Percentiles rank a stretch among this genome's conserved stretches.
These are phyloP conservation scores for Leccinum ponderosum DNA, from an alignment of 1,284 basidiomycete species.

Conservation along the genomic window DNA sequence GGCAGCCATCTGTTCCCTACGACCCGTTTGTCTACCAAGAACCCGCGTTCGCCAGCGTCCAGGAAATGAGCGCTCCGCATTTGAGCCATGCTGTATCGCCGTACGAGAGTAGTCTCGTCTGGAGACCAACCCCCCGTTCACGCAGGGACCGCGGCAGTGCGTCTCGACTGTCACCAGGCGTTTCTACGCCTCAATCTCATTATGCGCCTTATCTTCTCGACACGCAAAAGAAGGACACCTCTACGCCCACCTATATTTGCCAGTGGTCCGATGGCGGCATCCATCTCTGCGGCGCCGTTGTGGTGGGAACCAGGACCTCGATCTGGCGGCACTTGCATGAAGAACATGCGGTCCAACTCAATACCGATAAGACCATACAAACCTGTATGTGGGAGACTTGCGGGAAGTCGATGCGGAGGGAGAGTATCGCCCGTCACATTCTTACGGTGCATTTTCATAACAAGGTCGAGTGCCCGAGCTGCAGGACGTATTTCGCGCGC, in stretches of 20 bases:
- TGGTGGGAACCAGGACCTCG: conserved; percentile 12
- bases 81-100: background rate
- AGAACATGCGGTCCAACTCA: conserved; percentile 8
- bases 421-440: conserved; percentile 28
- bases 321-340: conserved; percentile 16
- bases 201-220: conserved; percentile 7
- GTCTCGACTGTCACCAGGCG: background rate
- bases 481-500: conserved; percentile 21
- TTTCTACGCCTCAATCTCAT: background rate
- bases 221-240: background rate
- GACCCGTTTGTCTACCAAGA: background rate
- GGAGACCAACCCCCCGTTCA: background rate
- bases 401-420: conserved; percentile 19
- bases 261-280: conserved; percentile 8
- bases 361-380: conserved; percentile 2
- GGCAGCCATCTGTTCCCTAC: background rate
- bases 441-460: conserved; percentile 21
- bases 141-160: background rate
- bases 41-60: background rate
- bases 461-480: conserved; percentile 19
- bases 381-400: conserved; percentile 19
- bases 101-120: background rate
- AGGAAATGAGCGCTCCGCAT: background rate
- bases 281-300: background rate
- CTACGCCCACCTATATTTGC: conserved; percentile 2